Evolutionary conservation across 306 rosid species (phyloP), one percentile per base, ranked within the genome.

Genomic region (Aeschynomene evenia): DNA sequence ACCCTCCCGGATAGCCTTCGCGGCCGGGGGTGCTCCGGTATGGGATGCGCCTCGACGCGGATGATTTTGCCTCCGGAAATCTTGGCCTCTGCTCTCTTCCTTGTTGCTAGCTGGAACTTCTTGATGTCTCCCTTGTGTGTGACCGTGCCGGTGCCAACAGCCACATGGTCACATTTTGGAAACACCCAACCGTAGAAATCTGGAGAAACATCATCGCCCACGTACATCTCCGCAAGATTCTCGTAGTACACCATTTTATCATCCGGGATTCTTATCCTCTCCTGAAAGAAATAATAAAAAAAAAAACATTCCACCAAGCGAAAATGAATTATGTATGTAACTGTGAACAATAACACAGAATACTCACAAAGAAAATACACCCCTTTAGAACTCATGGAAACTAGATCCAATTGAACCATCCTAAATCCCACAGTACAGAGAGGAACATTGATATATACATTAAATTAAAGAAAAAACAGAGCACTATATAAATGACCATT

Each of bases 181-280:
- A 94, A 94, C 20, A 94, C 99, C 99, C 99, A 94, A 0, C 99
- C 97, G 1, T 91, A 94, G 72, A 94, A 94, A 81, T 94, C 99
- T 0, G 97, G 99, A 0, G 99, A 94, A n/a, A 94, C 99, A 33
- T 94, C 99, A 46, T 94, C 99, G 0, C 99, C 99, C 0, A 94
- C 96, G 5, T 94, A 94, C 97, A 94, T 88, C 87, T 94, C 97
- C 0, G 99, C 97, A 18, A 94, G 95, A 36, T 94, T 28, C 91
- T 91, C 96, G 12, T 94, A 91, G 62, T 94, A 94, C 66, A 74
- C 88, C 99, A 94, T 94, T 49, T 94, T 94, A 21, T 91, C 88
- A 48, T 91, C 95, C 0, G 99, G 99, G 68, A 94, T 94, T 65
- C 80, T 87, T 66, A 94, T 86, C 76, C 99, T 87, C 85, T 94